Conservation (phyloP, 768 basidiomycete species). For the Boletus reticuloceps region DNA sequence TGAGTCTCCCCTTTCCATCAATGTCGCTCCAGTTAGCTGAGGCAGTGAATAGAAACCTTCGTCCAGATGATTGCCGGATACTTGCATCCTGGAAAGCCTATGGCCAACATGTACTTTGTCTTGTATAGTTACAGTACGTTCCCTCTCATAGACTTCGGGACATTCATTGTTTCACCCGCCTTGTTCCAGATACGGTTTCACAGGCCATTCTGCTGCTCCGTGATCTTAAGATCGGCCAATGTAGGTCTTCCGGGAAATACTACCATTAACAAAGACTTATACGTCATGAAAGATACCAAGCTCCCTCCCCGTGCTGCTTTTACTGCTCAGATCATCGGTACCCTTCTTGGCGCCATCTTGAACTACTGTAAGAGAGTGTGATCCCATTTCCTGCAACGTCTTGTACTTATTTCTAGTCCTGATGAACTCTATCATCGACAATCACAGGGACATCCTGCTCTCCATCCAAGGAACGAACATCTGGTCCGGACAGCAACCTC, state of each 20-base stretch:
- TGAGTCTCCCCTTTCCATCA: slow-evolving; percentile 7
- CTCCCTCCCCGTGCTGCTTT: slow-evolving; percentile 65
- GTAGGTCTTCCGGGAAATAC: background rate
- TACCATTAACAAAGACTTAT: slow-evolving; percentile 28
- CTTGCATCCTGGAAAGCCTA: slow-evolving; percentile 34
- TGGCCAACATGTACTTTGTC: slow-evolving; percentile 31
- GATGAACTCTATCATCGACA: slow-evolving; percentile 57
- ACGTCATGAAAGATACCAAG: slow-evolving; percentile 39
- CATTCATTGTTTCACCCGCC: slow-evolving; percentile 44
- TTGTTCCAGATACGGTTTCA: slow-evolving; percentile 44
- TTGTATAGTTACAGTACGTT: slow-evolving; percentile 42
- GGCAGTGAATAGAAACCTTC: slow-evolving; percentile 18
- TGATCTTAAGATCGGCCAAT: slow-evolving; percentile 49
- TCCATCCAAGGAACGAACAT: slow-evolving; percentile 49
- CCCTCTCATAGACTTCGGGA: slow-evolving; percentile 11
- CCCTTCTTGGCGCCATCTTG: slow-evolving; percentile 48
- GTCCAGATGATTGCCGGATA: slow-evolving; percentile 37
- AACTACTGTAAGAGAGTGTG: slow-evolving; percentile 37
- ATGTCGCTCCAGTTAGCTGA: background rate
- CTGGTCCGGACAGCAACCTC: slow-evolving; percentile 30
- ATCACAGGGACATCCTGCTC: slow-evolving; percentile 47
- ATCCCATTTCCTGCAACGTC: background rate
- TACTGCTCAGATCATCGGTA: slow-evolving; percentile 53
- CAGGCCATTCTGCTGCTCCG: slow-evolving; percentile 52
- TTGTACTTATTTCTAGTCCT: slow-evolving; percentile 39